These are phyloP conservation scores for Monosporascus sp. DNA, from an alignment of 2,329 filamentous ascomycete species.

Conservation along the genomic window DNA sequence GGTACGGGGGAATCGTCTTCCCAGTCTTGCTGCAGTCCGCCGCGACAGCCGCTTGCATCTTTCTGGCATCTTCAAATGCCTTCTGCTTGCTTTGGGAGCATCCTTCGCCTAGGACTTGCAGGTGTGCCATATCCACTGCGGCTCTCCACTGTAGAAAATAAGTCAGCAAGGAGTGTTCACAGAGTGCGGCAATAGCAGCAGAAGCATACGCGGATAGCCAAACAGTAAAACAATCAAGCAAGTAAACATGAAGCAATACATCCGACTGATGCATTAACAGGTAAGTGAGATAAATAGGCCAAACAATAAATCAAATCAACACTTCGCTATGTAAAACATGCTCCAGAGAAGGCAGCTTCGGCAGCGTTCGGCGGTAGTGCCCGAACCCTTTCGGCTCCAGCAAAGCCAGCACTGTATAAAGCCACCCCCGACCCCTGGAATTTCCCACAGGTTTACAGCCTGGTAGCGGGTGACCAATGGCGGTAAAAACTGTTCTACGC, in stretches of 20 bases:
- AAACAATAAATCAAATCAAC: neutral
- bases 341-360: neutral
- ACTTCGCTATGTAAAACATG: neutral
- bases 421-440: slow-evolving; percentile 9
- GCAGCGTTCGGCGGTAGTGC: too few species aligned
- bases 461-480: neutral
- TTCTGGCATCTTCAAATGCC: slow-evolving; percentile 63
- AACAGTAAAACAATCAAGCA: neutral
- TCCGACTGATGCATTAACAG: too few species aligned
- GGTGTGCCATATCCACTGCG: slow-evolving; percentile 17
- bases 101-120: slow-evolving; percentile 20
- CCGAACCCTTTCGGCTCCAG: too few species aligned
- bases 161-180: slow-evolving; percentile 5
- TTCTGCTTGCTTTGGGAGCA: slow-evolving; percentile 34
- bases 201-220: neutral
- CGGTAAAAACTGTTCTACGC: neutral
- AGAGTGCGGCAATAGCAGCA: neutral
- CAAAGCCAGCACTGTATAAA: slow-evolving; percentile 5
- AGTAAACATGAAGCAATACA: neutral
- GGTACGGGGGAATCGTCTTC: slow-evolving; percentile 58
- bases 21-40: slow-evolving; percentile 56
- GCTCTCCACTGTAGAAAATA: slow-evolving; percentile 2
- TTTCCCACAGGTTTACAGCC: neutral
- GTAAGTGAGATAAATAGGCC: neutral
- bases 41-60: slow-evolving; percentile 61